phyloP scores from a whole-genome alignment of 768 basidiomycete species.

The Termitomyces sp. region DNA sequence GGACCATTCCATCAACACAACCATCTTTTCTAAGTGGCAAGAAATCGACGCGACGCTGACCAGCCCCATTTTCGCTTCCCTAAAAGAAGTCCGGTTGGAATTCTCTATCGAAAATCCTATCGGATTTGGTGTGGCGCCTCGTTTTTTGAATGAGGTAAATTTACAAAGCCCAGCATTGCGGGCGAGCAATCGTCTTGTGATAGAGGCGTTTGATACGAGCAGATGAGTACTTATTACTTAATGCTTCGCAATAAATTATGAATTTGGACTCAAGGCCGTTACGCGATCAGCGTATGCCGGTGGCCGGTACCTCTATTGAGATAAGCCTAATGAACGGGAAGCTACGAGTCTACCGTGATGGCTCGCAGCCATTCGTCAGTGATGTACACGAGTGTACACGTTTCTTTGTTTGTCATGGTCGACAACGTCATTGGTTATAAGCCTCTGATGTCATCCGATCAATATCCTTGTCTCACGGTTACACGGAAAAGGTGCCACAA shows the following conservation, averaged over 20 bases:
- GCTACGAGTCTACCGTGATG: too few relatives aligned
- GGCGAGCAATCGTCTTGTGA: slow-evolving; percentile 14
- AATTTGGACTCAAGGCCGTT: background rate
- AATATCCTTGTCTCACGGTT: background rate
- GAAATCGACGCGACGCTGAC: slow-evolving; percentile 23
- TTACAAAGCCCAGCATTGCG: slow-evolving; percentile 24
- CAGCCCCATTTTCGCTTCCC: slow-evolving; percentile 16
- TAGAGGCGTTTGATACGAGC: slow-evolving; percentile 27
- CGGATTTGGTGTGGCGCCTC: slow-evolving; percentile 25
- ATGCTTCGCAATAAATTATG: background rate
- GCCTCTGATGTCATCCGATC: background rate
- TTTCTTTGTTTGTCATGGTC: too few relatives aligned
- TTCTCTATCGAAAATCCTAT: slow-evolving; percentile 29
- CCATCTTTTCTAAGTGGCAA: slow-evolving; percentile 22
- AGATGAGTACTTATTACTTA: background rate
- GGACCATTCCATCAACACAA: slow-evolving; percentile 22
- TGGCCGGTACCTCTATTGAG: too few relatives aligned
- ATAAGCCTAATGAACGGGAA: too few relatives aligned
- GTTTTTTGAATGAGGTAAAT: slow-evolving; percentile 25
- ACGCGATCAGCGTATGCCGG: too few relatives aligned
- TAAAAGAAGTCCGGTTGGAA: slow-evolving; percentile 22
- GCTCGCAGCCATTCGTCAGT: too few relatives aligned
- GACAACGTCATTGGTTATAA: too few relatives aligned
- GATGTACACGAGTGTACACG: too few relatives aligned
- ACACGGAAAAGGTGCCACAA: background rate